These are phyloP conservation scores for Blumeria hordei DNA, from an alignment of 2,329 filamentous ascomycete genomes.

Conservation along the genomic window DNA sequence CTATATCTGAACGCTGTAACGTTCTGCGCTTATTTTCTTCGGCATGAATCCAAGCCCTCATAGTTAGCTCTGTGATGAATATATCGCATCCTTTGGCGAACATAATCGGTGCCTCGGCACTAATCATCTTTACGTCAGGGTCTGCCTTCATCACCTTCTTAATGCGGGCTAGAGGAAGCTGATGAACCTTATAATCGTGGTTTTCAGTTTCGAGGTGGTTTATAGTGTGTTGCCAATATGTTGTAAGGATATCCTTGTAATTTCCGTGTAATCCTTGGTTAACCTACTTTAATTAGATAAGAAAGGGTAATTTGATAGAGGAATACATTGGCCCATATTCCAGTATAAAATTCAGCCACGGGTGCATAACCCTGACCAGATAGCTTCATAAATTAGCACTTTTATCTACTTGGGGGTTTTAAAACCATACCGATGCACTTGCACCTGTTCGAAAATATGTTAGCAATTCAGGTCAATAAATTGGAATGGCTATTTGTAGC, in stretches of 20 bases:
- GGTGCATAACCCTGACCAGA: slow-evolving; percentile 71
- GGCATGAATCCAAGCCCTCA: slow-evolving; percentile 98
- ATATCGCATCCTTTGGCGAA: slow-evolving; percentile 98
- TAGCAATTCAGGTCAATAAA: slow-evolving; percentile 4
- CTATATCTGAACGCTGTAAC: slow-evolving; percentile 86
- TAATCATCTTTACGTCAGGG: slow-evolving; percentile 99
- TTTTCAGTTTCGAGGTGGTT: slow-evolving; percentile 83
- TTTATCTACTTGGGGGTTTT: background rate
- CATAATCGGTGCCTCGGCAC: slow-evolving; percentile 85
- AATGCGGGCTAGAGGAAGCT: slow-evolving; percentile 88
- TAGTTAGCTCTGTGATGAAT: slow-evolving; percentile 95
- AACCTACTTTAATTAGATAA: slow-evolving; percentile 29
- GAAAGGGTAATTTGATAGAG: background rate
- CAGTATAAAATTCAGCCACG: slow-evolving; percentile 74
- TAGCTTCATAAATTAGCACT: slow-evolving; percentile 27
- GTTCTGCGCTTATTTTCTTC: slow-evolving; percentile 97
- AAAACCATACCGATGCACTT: slow-evolving; percentile 35
- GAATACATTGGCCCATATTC: slow-evolving; percentile 81
- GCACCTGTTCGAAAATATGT: slow-evolving; percentile 25
- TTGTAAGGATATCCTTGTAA: slow-evolving; percentile 92
- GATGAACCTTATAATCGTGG: slow-evolving; percentile 96
- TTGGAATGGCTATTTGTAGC: background rate
- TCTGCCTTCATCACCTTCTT: slow-evolving; percentile 99
- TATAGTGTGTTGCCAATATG: slow-evolving; percentile 98
- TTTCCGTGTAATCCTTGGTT: slow-evolving; percentile 82